Evolutionary conservation across 2,329 filamentous ascomycete genomes (phyloP).

Genomic region (Fusarium gaditjirri): DNA sequence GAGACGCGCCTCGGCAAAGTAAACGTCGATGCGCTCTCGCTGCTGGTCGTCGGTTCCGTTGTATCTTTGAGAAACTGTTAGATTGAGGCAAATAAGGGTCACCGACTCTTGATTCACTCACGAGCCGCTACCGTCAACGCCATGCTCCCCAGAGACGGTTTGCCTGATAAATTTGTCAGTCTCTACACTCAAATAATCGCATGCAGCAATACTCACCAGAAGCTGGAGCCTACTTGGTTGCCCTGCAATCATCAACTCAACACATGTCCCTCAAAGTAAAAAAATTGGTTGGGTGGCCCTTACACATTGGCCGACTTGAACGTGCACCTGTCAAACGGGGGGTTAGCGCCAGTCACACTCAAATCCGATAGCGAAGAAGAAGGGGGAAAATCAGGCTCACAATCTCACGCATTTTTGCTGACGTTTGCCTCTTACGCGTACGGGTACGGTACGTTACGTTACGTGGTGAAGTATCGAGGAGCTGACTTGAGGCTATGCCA

Average conservation of each 20-base stretch:
- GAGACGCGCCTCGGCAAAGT: slow-evolving; percentile 81
- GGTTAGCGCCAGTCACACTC: slow-evolving; percentile 58
- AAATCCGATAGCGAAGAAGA: neutral
- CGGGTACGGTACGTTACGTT: neutral
- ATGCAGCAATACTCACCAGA: slow-evolving; percentile 65
- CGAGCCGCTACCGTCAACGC: slow-evolving; percentile 96
- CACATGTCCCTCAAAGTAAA: slow-evolving; percentile 18
- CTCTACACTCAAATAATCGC: neutral
- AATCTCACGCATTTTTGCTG: slow-evolving; percentile 66
- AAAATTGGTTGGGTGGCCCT: slow-evolving; percentile 54
- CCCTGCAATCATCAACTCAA: slow-evolving; percentile 67
- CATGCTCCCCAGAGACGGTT: slow-evolving; percentile 89
- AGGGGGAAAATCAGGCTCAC: slow-evolving; percentile 52
- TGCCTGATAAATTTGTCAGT: slow-evolving; percentile 56
- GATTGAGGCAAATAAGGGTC: neutral
- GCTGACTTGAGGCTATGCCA: slow-evolving; percentile 9
- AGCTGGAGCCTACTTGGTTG: slow-evolving; percentile 99
- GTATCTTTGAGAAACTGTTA: slow-evolving; percentile 55
- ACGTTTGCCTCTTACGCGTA: slow-evolving; percentile 7
- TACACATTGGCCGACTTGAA: slow-evolving; percentile 99
- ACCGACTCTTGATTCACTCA: slow-evolving; percentile 51
- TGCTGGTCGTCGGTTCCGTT: slow-evolving; percentile 97
- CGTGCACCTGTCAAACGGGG: slow-evolving; percentile 80
- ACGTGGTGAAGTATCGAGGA: neutral
- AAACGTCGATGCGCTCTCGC: slow-evolving; percentile 99